phyloP scores from a whole-genome alignment of 139 green algal species.

The Coelastrella sp. region DNA sequence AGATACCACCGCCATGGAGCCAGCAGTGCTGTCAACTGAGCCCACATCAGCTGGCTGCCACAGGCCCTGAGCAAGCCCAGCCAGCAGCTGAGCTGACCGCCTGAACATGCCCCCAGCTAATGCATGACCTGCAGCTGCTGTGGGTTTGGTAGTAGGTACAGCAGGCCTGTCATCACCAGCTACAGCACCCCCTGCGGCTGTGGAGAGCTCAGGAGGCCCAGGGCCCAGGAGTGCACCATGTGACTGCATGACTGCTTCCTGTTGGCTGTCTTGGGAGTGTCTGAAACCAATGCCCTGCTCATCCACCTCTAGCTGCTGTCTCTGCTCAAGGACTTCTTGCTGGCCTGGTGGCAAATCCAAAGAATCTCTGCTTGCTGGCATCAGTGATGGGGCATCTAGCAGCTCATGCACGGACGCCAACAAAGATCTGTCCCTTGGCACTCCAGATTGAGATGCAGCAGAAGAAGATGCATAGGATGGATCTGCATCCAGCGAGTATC shows the following conservation, averaged over 20 bases:
- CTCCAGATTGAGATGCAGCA: neutral
- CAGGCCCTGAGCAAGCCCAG: neutral
- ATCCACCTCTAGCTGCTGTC: neutral
- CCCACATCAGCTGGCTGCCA: neutral
- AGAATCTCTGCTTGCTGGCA: neutral
- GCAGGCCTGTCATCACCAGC: neutral
- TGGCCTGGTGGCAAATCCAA: neutral
- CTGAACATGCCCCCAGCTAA: neutral
- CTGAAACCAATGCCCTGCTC: neutral
- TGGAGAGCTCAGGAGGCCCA: neutral
- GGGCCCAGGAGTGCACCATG: slow-evolving; percentile 25
- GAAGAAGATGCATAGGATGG: neutral
- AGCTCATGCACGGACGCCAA: neutral
- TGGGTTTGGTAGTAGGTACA: neutral
- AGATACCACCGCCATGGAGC: neutral
- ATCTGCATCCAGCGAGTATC: neutral
- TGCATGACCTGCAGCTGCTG: neutral
- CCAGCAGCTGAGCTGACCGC: neutral
- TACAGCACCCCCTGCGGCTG: neutral
- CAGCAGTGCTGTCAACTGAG: slow-evolving; percentile 34
- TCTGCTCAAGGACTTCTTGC: neutral
- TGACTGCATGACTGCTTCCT: slow-evolving; percentile 38
- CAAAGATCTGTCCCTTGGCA: neutral
- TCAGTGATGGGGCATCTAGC: neutral
- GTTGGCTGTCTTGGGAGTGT: slow-evolving; percentile 21